Conservation (phyloP, 495 filamentous ascomycete species). For the Darksidea phi region DNA sequence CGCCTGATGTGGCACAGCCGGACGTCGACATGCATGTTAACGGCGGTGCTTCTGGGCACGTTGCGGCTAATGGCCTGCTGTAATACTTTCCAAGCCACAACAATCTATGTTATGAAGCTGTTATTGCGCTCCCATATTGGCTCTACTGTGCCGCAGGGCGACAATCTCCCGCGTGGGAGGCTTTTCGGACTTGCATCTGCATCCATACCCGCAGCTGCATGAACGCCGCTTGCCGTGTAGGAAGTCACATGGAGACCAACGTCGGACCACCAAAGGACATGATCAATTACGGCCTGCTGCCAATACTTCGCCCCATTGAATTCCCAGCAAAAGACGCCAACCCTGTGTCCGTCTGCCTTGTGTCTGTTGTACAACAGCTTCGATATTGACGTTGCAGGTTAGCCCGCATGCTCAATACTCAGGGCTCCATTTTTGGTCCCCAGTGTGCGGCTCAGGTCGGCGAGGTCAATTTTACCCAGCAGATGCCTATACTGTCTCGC, state of each 20-base stretch:
- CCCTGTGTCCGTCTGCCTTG: too few relatives aligned
- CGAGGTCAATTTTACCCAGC: not conserved
- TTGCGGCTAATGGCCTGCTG: constrained; percentile 19
- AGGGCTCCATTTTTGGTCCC: not conserved
- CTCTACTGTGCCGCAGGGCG: constrained; percentile 20
- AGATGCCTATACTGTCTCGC: not conserved
- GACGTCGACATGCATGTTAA: not conserved
- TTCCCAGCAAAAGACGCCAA: too few relatives aligned
- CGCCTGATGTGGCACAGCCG: not conserved
- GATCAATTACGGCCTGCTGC: too few relatives aligned
- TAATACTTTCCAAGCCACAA: constrained; percentile 1
- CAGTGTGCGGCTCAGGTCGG: constrained; percentile 26
- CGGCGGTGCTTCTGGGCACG: not conserved
- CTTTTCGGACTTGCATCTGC: constrained; percentile 10
- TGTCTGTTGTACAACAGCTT: not conserved
- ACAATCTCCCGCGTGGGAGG: constrained; percentile 23
- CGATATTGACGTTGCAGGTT: not conserved
- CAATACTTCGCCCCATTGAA: too few relatives aligned
- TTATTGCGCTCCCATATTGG: constrained; percentile 6
- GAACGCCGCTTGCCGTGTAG: not conserved
- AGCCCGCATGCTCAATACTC: not conserved
- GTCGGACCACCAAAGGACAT: too few relatives aligned
- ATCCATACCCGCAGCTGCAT: constrained; percentile 14
- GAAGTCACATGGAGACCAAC: too few relatives aligned
- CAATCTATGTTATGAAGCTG: constrained; percentile 11